phyloP scores from a whole-genome alignment of 2,329 filamentous ascomycete species.

The Penicillium hordei region DNA sequence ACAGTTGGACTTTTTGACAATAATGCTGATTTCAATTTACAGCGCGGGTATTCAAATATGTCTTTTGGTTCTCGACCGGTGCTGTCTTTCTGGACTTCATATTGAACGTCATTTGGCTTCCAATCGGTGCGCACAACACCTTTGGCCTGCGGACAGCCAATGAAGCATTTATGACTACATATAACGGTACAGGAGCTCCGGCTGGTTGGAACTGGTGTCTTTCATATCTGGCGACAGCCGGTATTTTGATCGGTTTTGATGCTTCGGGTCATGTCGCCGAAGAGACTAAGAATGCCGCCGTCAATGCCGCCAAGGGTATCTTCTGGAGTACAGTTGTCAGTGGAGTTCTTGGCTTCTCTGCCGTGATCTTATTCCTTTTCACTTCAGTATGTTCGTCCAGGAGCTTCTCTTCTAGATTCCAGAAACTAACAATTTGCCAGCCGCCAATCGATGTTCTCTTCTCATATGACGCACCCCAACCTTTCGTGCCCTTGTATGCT shows the following conservation, averaged over 20 bases:
- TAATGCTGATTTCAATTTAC: not conserved
- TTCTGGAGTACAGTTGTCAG: conserved; percentile 61
- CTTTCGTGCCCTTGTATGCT: conserved; percentile 60
- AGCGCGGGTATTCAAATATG: conserved; percentile 28
- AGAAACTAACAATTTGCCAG: not conserved
- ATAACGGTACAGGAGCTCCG: conserved; percentile 58
- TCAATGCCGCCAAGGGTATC: conserved; percentile 58
- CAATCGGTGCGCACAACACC: conserved; percentile 54
- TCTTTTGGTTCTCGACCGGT: conserved; percentile 53
- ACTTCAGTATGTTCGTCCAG: conserved; percentile 40
- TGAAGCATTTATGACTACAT: conserved; percentile 61
- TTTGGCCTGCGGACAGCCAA: conserved; percentile 58
- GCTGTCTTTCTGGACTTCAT: conserved; percentile 59
- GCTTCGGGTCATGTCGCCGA: conserved; percentile 62
- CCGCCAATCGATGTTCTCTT: conserved; percentile 29
- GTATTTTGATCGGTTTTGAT: conserved; percentile 61
- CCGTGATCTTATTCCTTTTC: conserved; percentile 61
- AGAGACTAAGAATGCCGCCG: conserved; percentile 60
- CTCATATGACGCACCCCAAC: conserved; percentile 51
- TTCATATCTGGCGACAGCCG: conserved; percentile 60
- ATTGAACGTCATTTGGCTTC: conserved; percentile 61
- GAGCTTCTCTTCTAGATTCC: not conserved
- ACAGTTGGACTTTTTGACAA: not conserved
- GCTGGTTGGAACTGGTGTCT: conserved; percentile 64
- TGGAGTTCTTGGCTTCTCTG: conserved; percentile 55